These are phyloP conservation scores for Umbelopsis ramanniana DNA, from an alignment of 192 early-diverging fungal species.

Conservation along the genomic window DNA sequence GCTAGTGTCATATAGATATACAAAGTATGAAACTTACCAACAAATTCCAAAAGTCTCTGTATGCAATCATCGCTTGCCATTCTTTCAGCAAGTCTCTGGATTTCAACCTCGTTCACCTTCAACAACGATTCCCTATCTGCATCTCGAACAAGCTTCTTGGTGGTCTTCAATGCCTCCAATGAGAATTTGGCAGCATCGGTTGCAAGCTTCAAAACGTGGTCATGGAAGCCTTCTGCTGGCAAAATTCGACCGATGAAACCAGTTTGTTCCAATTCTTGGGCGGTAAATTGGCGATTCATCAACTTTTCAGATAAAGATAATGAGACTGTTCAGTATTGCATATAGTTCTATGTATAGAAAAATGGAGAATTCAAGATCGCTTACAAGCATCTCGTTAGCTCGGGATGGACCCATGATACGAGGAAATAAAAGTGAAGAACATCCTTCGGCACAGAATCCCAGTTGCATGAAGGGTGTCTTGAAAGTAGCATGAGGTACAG, in stretches of 20 bases:
- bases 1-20: neutral
- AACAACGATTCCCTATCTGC: constrained; percentile 50
- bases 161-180: constrained; percentile 57
- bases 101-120: constrained; percentile 56
- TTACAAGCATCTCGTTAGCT: constrained; percentile 70
- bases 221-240: constrained; percentile 52
- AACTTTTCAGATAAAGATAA: constrained; percentile 30
- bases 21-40: constrained; percentile 17
- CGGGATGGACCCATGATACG: constrained; percentile 62
- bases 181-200: constrained; percentile 56
- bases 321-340: neutral
- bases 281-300: constrained; percentile 57
- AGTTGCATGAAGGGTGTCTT: constrained; percentile 77
- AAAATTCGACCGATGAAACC: constrained; percentile 61
- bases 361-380: neutral
- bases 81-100: constrained; percentile 54
- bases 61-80: constrained; percentile 24
- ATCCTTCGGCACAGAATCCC: constrained; percentile 72
- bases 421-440: constrained; percentile 69
- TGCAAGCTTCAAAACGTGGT: constrained; percentile 53
- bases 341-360: neutral
- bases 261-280: constrained; percentile 61
- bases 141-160: constrained; percentile 58
- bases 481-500: constrained; percentile 66
- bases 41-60: constrained; percentile 28